phyloP scores from a whole-genome alignment of 2,329 filamentous ascomycete species.

The Sphaerulina populicola region DNA sequence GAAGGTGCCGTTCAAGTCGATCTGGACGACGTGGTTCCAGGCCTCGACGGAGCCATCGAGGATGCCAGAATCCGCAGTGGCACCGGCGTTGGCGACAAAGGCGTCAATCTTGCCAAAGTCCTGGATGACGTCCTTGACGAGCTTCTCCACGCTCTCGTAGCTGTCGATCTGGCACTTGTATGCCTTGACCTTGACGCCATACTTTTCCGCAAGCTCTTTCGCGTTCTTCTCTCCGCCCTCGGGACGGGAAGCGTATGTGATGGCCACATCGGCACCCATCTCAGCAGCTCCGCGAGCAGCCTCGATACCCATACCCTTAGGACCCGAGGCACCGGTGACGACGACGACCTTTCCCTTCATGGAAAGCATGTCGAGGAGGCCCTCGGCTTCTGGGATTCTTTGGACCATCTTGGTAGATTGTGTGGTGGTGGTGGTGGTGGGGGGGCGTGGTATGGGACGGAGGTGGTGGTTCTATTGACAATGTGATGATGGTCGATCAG shows the following conservation, averaged over 20 bases:
- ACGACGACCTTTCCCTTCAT: slow-evolving; percentile 48
- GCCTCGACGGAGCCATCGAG: slow-evolving; percentile 63
- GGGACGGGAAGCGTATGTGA: slow-evolving; percentile 58
- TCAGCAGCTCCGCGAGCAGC: slow-evolving; percentile 58
- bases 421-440: slow-evolving; percentile 1
- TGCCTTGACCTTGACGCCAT: slow-evolving; percentile 58
- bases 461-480: background rate
- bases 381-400: slow-evolving; percentile 48
- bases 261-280: slow-evolving; percentile 55
- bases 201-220: slow-evolving; percentile 51
- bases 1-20: slow-evolving; percentile 79
- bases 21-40: slow-evolving; percentile 68
- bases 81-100: slow-evolving; percentile 63
- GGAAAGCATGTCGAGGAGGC: slow-evolving; percentile 50
- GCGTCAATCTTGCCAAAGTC: slow-evolving; percentile 65
- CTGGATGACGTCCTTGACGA: slow-evolving; percentile 52
- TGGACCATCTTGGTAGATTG: slow-evolving; percentile 42
- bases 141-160: slow-evolving; percentile 49
- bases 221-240: slow-evolving; percentile 59
- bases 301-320: slow-evolving; percentile 61
- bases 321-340: slow-evolving; percentile 49
- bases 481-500: no score
- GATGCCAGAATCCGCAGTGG: slow-evolving; percentile 60
- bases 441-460: background rate
- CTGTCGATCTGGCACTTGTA: slow-evolving; percentile 57